Base-by-base conservation (phyloP, 768 basidiomycete species). In the Termitomyces sp. region DNA sequence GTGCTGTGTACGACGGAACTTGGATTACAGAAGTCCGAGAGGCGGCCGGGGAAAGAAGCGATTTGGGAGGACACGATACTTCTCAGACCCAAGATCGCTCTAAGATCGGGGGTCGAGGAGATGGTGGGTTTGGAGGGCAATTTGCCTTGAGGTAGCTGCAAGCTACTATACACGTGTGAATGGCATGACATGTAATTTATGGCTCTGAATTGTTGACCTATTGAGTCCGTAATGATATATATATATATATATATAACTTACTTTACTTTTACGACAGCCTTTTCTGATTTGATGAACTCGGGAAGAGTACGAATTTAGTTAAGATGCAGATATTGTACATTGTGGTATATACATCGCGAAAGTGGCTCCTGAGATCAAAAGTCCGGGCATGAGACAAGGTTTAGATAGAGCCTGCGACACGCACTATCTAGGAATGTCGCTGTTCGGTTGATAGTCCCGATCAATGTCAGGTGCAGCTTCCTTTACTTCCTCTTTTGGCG, bases 1-100 rank as follows among this genome's bases (percentile, higher is more conserved):
- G 73, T 85, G 5, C 63, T 86, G 20, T 85, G 85, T 62, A 84
- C 84, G 46, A 84, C 79, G 20, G 81, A 84, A 49, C 72, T 86
- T 4, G 85, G 84, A 2, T 70, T 86, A 34, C 72, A 72, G 7
- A 69, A 74, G 32, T 72, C 73, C 12, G 76, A 73, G 57, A 77
- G 73, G 64, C 61, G 70, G 18, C 65, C 73, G n/a, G 79, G 75
- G 12, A 71, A 71, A 34, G 63, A 63, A 4, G 77, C 74, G n/a
- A 76, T 78, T 39, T 84, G 79, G 82, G 74, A 80, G 39, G 77
- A 75, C 22, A 68, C 69, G 3, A 73, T 81, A 0, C 68, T 87
- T 55, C 65, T 83, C 58, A 82, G 77, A 67, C 82, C 85, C 4
- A 82, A 78, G 55, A 80, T 87, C n/a, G 76, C 82, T 1, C 69